Evolutionary conservation across 495 filamentous ascomycete species (phyloP).

Genomic region (Aspergillus diversus): DNA sequence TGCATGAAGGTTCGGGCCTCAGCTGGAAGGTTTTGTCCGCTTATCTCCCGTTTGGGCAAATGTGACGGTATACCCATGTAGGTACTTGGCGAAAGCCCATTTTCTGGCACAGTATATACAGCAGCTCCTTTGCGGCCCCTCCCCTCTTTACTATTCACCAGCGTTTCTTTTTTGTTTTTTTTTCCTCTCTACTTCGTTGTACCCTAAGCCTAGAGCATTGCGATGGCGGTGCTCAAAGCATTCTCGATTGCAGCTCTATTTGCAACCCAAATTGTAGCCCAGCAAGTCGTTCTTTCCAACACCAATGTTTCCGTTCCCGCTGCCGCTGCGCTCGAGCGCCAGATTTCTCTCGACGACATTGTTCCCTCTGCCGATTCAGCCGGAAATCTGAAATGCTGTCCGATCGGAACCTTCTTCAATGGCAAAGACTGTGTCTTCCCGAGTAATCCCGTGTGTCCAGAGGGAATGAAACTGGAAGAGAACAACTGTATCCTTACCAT

Average conservation of each 20-base stretch:
- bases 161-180: neutral
- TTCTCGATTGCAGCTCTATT: neutral
- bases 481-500: slow-evolving; percentile 9
- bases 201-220: neutral
- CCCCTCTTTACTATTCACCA: neutral
- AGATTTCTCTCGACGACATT: slow-evolving; percentile 8
- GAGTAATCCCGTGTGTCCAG: slow-evolving; percentile 4
- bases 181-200: neutral
- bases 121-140: no score
- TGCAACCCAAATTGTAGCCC: neutral
- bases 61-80: no score
- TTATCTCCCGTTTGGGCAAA: no score
- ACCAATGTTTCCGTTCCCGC: neutral
- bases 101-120: no score
- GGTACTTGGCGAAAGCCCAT: no score
- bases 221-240: neutral
- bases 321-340: neutral
- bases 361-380: neutral
- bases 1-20: no score
- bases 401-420: slow-evolving; percentile 11
- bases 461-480: neutral
- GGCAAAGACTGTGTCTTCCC: slow-evolving; percentile 10
- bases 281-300: neutral
- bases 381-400: slow-evolving; percentile 11
- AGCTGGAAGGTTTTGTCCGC: no score